Evolutionary conservation across 139 green algal genomes (phyloP), one percentile per base, ranked within the genome.

Genomic region (Coelastrella sp.): DNA sequence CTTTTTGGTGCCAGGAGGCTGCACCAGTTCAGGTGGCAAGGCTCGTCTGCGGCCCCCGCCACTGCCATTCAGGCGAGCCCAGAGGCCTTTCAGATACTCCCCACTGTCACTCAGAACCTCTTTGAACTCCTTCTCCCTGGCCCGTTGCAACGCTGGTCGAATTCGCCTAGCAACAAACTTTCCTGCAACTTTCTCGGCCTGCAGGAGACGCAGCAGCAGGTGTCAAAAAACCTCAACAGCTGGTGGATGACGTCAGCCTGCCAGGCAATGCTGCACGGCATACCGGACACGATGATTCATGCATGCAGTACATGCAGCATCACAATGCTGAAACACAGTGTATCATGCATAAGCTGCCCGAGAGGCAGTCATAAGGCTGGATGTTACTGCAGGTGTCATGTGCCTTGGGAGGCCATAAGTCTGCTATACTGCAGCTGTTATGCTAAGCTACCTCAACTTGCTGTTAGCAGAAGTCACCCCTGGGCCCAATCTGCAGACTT

Each of bases 61-160:
- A 0, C 93, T 86, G 16, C 96, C 96, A 90, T 99, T 99, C 5
- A 99, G 93, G 56, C 97, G 94, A 19, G 90, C 87, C 97, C 97
- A 98, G 65, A 98, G 86, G 4, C 94, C 96, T 4, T 74, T 77
- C 57, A 96, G 94, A 93, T 95, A 97, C 19, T 79, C 57, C 7
- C 92, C 92, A 4, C 88, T 92, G 4, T 90, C 86, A n/a, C 90
- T 88, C 22, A 97, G 59, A 79, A 96, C 92, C 82, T 96, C 68
- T 14, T 94, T 54, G 19, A 96, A 61, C 73, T 96, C 94, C 75
- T 93, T 79, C 61, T 96, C 75, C 2, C 80, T 64, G 17, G 92
- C 91, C n/a, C 93, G 91, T 83, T 95, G 91, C 60, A 98, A 93
- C 32, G 94, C 96, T 7, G 96, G 95, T 92, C 95, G 95, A 85